Conservation (phyloP, 345 rosid genomes). For the Heritiera littoralis region DNA sequence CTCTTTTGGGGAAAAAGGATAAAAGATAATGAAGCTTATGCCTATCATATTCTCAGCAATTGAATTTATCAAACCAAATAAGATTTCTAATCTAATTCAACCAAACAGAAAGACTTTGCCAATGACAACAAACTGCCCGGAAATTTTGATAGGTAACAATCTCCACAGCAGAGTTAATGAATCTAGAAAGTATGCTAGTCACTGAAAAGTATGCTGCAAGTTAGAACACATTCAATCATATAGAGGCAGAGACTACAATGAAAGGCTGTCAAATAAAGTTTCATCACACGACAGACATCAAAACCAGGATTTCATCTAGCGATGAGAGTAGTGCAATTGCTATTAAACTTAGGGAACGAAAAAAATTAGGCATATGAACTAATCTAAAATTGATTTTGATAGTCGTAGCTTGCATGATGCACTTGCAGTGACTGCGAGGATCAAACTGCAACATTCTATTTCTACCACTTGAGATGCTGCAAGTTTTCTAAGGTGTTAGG, state of each 20-base stretch:
- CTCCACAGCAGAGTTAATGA: neutral
- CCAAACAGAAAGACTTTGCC: neutral
- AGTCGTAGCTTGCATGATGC: neutral
- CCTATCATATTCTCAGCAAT: neutral
- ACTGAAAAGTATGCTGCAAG: conserved; percentile 3
- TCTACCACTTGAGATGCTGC: neutral
- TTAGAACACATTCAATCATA: neutral
- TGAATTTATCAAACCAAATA: neutral
- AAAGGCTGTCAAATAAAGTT: neutral
- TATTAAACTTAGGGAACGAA: neutral
- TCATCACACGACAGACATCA: neutral
- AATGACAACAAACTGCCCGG: neutral
- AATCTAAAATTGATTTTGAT: neutral
- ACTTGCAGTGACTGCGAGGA: neutral
- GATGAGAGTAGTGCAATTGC: neutral
- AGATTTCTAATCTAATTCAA: conserved; percentile 1
- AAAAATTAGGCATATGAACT: neutral
- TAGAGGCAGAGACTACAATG: neutral
- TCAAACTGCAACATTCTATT: neutral
- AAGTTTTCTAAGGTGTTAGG: neutral
- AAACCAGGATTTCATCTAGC: neutral
- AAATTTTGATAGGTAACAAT: neutral
- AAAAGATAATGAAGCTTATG: neutral
- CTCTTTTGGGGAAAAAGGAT: neutral
- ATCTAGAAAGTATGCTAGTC: neutral